Conservation (phyloP, 1,284 basidiomycete species). For the Dichomitus squalens region DNA sequence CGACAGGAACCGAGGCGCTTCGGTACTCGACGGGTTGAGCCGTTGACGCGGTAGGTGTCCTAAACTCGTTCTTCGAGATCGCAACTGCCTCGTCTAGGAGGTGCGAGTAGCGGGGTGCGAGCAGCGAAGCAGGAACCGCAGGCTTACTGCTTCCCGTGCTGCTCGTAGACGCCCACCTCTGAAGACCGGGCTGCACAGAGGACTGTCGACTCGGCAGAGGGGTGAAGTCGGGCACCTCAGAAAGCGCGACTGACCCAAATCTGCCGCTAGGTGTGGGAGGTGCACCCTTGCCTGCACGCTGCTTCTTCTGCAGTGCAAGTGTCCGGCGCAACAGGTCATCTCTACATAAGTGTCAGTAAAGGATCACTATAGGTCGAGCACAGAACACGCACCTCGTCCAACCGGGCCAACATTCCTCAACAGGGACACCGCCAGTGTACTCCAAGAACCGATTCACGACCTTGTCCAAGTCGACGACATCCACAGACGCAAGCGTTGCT, state of each 20-base stretch:
- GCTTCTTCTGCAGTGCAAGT: slow-evolving; percentile 62
- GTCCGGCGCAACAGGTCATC: slow-evolving; percentile 55
- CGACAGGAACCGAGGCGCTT: slow-evolving; percentile 14
- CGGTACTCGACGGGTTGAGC: slow-evolving; percentile 10
- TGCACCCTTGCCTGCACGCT: slow-evolving; percentile 56
- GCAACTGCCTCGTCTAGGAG: slow-evolving; percentile 54
- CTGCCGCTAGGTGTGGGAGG: slow-evolving; percentile 45
- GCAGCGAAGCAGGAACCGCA: slow-evolving; percentile 38
- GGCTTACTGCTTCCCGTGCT: slow-evolving; percentile 11
- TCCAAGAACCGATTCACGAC: slow-evolving; percentile 23
- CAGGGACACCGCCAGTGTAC: slow-evolving; percentile 14
- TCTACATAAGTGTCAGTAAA: slow-evolving; percentile 37
- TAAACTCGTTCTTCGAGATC: slow-evolving; percentile 24
- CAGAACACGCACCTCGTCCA: slow-evolving; percentile 54
- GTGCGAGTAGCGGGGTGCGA: slow-evolving; percentile 59
- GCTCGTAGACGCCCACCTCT: slow-evolving; percentile 5
- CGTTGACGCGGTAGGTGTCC: neutral
- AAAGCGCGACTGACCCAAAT: slow-evolving; percentile 24
- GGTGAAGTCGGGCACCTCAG: slow-evolving; percentile 54
- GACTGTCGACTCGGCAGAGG: slow-evolving; percentile 37
- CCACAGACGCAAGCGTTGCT: slow-evolving; percentile 19
- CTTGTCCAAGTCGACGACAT: slow-evolving; percentile 16
- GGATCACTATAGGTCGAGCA: neutral
- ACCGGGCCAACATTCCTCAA: slow-evolving; percentile 17
- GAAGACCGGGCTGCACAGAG: slow-evolving; percentile 16